A percentile compares a stretch with the other conserved stretches of the same genome.
Conservation (phyloP, 106 monocot genomes). For the Dendrobium huoshanense region DNA sequence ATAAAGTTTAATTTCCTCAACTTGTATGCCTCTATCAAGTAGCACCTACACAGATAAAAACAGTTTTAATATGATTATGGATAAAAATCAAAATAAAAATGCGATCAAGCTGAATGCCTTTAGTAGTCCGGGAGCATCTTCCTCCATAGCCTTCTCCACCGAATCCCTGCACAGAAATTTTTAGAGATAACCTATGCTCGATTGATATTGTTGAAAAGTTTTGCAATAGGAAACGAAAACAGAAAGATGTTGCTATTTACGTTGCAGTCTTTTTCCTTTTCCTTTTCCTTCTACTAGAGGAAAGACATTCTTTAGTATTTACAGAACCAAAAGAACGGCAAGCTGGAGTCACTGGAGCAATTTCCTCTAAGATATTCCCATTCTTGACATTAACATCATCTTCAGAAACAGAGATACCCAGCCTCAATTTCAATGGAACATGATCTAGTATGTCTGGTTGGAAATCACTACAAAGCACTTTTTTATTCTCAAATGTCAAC, state of each 20-base stretch:
- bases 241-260: not conserved
- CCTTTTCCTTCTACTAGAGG: not conserved
- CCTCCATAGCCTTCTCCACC: slow-evolving; percentile 76
- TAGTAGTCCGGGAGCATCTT: slow-evolving; percentile 97
- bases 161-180: slow-evolving; percentile 19
- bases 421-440: slow-evolving; percentile 34
- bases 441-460: slow-evolving; percentile 37
- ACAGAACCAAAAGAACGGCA: not conserved
- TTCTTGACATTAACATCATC: not conserved
- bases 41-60: slow-evolving; percentile 47
- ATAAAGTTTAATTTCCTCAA: slow-evolving; percentile 91
- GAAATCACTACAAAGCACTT: slow-evolving; percentile 16
- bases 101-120: slow-evolving; percentile 30
- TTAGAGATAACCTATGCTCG: not conserved
- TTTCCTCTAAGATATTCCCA: not conserved
- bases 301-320: not conserved
- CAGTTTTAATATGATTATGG: not conserved
- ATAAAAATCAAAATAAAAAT: slow-evolving; percentile 3
- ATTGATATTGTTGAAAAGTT: not conserved
- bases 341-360: not conserved
- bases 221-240: slow-evolving; percentile 1
- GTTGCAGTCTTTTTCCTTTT: not conserved
- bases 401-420: slow-evolving; percentile 9
- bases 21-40: slow-evolving; percentile 66
- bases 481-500: slow-evolving; percentile 11